A percentile compares a stretch with the other conserved stretches of the same genome.
These are phyloP conservation scores for Sporothrix humicola DNA, from an alignment of 2,329 filamentous ascomycete species.

Conservation along the genomic window DNA sequence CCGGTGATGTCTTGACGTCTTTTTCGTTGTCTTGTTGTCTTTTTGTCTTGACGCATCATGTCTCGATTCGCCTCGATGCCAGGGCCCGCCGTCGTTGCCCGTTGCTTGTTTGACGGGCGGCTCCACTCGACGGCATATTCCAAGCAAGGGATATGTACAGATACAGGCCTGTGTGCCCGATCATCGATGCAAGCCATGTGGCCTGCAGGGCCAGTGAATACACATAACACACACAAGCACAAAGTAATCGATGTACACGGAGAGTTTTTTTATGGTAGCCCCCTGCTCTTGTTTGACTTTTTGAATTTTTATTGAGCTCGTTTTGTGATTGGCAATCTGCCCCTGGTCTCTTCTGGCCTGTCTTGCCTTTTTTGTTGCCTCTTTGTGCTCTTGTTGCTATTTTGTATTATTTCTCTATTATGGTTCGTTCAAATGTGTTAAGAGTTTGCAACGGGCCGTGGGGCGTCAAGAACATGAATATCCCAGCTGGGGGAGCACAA, in stretches of 20 bases:
- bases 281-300: background rate
- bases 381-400: background rate
- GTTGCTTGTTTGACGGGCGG: background rate
- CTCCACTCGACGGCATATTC: background rate
- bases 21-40: background rate
- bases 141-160: constrained; percentile 13
- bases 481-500: constrained; percentile 9
- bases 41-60: background rate
- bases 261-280: background rate
- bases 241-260: background rate
- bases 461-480: background rate
- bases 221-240: no score
- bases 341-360: background rate
- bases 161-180: background rate
- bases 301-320: background rate
- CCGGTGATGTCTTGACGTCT: background rate
- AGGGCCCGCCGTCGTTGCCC: background rate
- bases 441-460: background rate
- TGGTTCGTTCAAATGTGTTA: background rate
- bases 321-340: background rate
- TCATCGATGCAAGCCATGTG: background rate
- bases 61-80: background rate
- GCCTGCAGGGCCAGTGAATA: constrained; percentile 13
- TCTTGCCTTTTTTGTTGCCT: background rate
- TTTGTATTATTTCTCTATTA: background rate